Base-by-base conservation (phyloP, 495 filamentous ascomycete species). In the Geoglossum glabrum region DNA sequence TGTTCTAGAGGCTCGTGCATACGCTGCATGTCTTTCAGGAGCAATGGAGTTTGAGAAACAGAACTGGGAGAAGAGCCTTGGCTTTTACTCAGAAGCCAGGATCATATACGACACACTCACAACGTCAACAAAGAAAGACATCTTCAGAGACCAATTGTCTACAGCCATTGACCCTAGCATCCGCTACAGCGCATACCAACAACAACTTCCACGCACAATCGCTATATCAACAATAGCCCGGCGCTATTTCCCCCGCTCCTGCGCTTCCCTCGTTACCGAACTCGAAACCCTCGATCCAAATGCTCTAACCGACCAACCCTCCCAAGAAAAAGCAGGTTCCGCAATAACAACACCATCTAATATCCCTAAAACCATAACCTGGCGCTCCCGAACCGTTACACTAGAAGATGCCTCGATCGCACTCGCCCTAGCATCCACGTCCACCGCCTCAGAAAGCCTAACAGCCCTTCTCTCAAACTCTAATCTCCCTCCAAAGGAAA, bases 331-430 rank as follows among this genome's bases (percentile, higher is more conserved):
- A 68, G 72, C 74, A 68, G 73, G 73, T 59, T 59, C 74, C 33
- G 71, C 64, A 58, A 77, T 70, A 54, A 77, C 70, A 54, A 17
- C 54, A 30, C 28, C 50, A 56, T 79, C 82, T 54, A 73, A 80
- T 45, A 71, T 83, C 6, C 84, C 89, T 0, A 81, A 83, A 62
- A 85, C 79, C 11, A 80, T 99, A 40, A 83, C 80, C 6, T 99
- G 93, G 93, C 82, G 93, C 52, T 84, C 80, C 6, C 79, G 87
- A n/a, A 85, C 82, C 49, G 89, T 95, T 7, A 78, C 82, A 60
- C 80, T 99, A 43, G 88, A 93, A 58, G 90, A 97, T 66, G 90
- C 90, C 23, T 81, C 87, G n/a, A 96, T 96, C 57, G 88, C 83
- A 1, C 72, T 79, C 38, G 76, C 82, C n/a, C 72, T 86, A 56